A percentile compares a stretch with the other conserved stretches of the same genome.
These are phyloP conservation scores for Pinus albicaulis DNA, from an alignment of 75 land plant species.

Conservation along the genomic window DNA sequence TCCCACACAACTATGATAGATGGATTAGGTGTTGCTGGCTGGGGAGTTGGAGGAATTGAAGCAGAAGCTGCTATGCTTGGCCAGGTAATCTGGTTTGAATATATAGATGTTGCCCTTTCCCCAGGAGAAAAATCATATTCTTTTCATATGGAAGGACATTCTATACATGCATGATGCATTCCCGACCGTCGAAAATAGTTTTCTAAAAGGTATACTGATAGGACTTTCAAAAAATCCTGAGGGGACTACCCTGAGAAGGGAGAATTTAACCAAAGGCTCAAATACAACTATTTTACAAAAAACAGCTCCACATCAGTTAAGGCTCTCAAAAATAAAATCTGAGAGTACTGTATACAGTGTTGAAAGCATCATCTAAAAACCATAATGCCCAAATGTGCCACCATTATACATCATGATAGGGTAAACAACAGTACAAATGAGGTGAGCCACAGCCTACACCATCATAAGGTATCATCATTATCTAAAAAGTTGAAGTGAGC, in stretches of 20 bases:
- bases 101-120: not conserved
- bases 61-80: slow-evolving; percentile 97
- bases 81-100: slow-evolving; percentile 37
- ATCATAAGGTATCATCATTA: too few relatives aligned
- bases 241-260: not conserved
- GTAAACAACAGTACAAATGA: too few relatives aligned
- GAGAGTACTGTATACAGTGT: too few relatives aligned
- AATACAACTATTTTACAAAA: too few relatives aligned
- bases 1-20: slow-evolving; percentile 97
- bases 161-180: not conserved
- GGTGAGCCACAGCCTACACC: too few relatives aligned
- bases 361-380: too few relatives aligned
- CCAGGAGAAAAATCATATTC: not conserved
- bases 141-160: not conserved
- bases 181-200: not conserved
- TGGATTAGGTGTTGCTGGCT: slow-evolving; percentile 94
- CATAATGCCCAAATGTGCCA: too few relatives aligned
- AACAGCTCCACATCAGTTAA: too few relatives aligned
- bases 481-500: not conserved
- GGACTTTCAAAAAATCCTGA: not conserved
- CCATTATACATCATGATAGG: too few relatives aligned
- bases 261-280: too few relatives aligned
- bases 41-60: slow-evolving; percentile 98
- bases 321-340: too few relatives aligned
- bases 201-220: not conserved